These are phyloP conservation scores for Lachnellula subtilissima DNA, from an alignment of 2,329 filamentous ascomycete genomes.

Conservation along the genomic window DNA sequence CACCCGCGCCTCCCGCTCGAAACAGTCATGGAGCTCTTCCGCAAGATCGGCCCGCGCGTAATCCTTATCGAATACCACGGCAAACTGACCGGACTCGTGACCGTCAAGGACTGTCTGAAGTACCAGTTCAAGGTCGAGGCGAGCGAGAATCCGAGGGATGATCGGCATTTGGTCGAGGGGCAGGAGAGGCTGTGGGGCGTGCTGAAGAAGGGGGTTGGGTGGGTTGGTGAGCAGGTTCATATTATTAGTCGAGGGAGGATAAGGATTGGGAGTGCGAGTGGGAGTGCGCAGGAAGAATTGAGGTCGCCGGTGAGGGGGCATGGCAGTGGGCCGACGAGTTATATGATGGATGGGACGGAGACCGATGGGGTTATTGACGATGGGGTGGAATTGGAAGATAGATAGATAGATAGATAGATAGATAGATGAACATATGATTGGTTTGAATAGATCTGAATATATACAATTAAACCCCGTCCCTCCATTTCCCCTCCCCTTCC, in stretches of 20 bases:
- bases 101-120: slow-evolving; percentile 93
- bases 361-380: slow-evolving; percentile 45
- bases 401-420: slow-evolving; percentile 4
- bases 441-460: slow-evolving; percentile 2
- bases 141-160: slow-evolving; percentile 65
- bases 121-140: slow-evolving; percentile 97
- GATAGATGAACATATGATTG: background rate
- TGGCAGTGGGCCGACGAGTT: slow-evolving; percentile 23
- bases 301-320: slow-evolving; percentile 28
- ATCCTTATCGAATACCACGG: slow-evolving; percentile 91
- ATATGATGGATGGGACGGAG: slow-evolving; percentile 49
- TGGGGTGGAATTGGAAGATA: slow-evolving; percentile 39
- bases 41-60: slow-evolving; percentile 92
- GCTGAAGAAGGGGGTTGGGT: slow-evolving; percentile 49
- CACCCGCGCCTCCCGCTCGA: slow-evolving; percentile 89
- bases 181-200: slow-evolving; percentile 64
- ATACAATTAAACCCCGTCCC: background rate
- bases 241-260: slow-evolving; percentile 53
- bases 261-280: slow-evolving; percentile 36
- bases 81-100: slow-evolving; percentile 77
- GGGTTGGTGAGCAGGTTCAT: slow-evolving; percentile 54
- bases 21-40: slow-evolving; percentile 97
- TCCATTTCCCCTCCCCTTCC: background rate
- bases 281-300: slow-evolving; percentile 29
- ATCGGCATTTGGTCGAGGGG: slow-evolving; percentile 45